Base-by-base conservation (phyloP, 2,329 filamentous ascomycete genomes). In the Microsporum canis region DNA sequence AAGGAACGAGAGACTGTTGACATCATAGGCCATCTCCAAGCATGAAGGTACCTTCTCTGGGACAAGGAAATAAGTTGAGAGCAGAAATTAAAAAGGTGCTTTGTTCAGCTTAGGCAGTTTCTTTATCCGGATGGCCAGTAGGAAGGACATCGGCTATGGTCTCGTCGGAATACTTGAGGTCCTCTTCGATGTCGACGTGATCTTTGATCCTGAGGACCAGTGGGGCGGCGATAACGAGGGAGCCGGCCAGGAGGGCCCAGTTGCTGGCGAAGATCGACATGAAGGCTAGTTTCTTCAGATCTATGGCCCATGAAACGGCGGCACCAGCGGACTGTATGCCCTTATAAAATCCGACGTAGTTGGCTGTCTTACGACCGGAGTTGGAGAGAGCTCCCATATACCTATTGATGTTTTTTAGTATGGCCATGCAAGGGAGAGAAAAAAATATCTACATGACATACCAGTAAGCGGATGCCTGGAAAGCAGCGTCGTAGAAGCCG, bases 351-450 rank as follows among this genome's bases (percentile, higher is more conserved):
- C 89, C 91, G 47, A 90, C 88, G 70, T 92, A 88, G 79, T 96
- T 96, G 77, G 92, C 91, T 33, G 92, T 83, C 74, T 91, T 92
- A 73, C 91, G 89, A 63, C 88, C 85, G 65, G 92, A 95, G 82
- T 97, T 97, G 71, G 89, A 91, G 49, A 96, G 80, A 5, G 91
- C 84, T 58, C 92, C 92, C 88, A 97, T 96, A 78, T 88, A 91
- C 86, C 86, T 88, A 57, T 6, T 10, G 33, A 59, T 41, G 3
- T 33, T 4, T 7, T 14, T 62, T 53, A 57, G 59, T 39, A 49
- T 3, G 33, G 10, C 17, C 39, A 41, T 33, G 27, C 12, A 17
- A 33, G 51, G 29, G 36, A 39, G 12, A 31, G 17, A 7, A 23
- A 56, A 8, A 34, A 29, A 47, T 39, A 27, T 31, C n/a, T 43